Evolutionary conservation across 2,329 filamentous ascomycete species (phyloP).

Genomic region (Scytalidium lignicola): DNA sequence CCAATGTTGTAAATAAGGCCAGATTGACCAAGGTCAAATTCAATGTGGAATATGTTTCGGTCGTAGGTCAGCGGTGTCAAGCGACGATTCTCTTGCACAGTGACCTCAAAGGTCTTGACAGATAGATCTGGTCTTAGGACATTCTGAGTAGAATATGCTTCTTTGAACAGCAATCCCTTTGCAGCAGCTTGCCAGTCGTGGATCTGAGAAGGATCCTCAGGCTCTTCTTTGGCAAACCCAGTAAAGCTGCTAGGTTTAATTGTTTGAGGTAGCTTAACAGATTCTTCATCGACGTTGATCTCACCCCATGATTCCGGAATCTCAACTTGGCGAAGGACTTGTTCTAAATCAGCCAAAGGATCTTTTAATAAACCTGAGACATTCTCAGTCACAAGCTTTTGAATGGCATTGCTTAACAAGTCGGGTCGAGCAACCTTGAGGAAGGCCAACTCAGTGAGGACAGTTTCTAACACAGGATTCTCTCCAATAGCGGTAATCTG

Average conservation of each 20-base stretch:
- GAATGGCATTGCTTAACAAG: constrained; percentile 53
- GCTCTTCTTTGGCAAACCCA: constrained; percentile 70
- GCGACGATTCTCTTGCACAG: constrained; percentile 91
- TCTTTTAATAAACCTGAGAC: constrained; percentile 44
- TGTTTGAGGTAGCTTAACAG: constrained; percentile 52
- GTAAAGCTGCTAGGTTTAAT: constrained; percentile 78
- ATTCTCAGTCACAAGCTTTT: constrained; percentile 60
- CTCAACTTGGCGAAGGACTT: constrained; percentile 67
- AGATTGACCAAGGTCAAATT: constrained; percentile 90
- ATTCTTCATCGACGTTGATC: constrained; percentile 52
- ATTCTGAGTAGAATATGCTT: constrained; percentile 74
- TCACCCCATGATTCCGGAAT: constrained; percentile 78
- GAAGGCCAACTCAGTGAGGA: constrained; percentile 77
- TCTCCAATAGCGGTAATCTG: constrained; percentile 63
- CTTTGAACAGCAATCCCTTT: constrained; percentile 88
- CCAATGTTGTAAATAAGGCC: constrained; percentile 96
- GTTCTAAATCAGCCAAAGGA: constrained; percentile 61
- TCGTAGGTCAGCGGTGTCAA: constrained; percentile 86
- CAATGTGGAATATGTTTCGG: constrained; percentile 99
- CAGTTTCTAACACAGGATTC: constrained; percentile 54
- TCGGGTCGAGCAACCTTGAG: constrained; percentile 69
- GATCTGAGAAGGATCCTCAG: constrained; percentile 61
- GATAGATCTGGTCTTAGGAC: constrained; percentile 78
- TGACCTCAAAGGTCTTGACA: constrained; percentile 80
- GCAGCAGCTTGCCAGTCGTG: constrained; percentile 78